Evolutionary conservation across 1,284 basidiomycete species (phyloP), one percentile per base, ranked within the genome.

Genomic region (Omphalotus olearius): DNA sequence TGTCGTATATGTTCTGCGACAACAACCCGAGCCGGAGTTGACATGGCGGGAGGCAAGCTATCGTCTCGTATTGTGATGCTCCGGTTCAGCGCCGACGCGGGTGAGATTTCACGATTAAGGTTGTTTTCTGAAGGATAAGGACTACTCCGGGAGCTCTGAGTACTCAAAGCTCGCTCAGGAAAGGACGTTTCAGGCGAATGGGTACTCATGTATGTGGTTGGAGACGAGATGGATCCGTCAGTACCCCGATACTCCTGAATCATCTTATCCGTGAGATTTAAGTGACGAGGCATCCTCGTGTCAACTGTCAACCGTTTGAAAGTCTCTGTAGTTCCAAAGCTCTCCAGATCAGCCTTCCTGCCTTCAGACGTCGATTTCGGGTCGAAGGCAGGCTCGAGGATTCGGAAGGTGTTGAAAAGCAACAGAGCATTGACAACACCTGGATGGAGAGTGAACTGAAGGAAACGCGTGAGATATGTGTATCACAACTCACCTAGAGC

Each of bases 401-500:
- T 72, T n/a, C 80, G 75, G 59, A 86, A 76, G 3, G 82, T 85
- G 61, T 84, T 86, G 67, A 76, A 80, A 25, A 87, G 71, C n/a
- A 88, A 69, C 7, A 75, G 52, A 17, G 83, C 81, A 58, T 88
- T 83, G 11, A 78, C 77, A 20, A 81, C 59, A 41, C 84, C 86
- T 88, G 41, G n/a, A 26, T 26, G 47, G 14, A 35, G 39, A 35
- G 33, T 62, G 50, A 38, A 42, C 23, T 55, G 36, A 36, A 40
- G 47, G 28, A 46, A 50, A 46, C 51, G 39, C 5, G 26, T 4
- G 49, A 42, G 46, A 4, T 13, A 30, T 23, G 47, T 45, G 47
- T 47, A 52, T 18, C 30, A 9, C 13, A 20, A 58, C 76, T 53
- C 62, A 85, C 85, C 82, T 38, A 85, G 70, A 57, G 79, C 60